Percentiles rank a stretch among this genome's conserved stretches.
Evolutionary conservation across 2,329 filamentous ascomycete species (phyloP).

Genomic region (Verruconis gallopava): DNA sequence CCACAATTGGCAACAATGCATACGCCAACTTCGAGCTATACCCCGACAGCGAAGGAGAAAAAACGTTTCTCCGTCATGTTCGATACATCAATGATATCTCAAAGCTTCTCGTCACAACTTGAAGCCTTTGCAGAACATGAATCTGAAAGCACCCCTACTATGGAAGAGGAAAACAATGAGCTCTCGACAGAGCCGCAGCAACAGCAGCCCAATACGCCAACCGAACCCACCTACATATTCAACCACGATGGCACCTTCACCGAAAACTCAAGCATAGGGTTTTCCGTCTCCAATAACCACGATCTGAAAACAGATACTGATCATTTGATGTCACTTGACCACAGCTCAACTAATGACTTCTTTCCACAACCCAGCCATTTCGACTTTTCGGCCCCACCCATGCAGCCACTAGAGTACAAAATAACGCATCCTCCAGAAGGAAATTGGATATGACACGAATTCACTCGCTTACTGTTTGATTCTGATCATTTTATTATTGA

Average conservation of each 20-base stretch:
- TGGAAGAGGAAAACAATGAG: not conserved
- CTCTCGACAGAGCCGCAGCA: constrained; percentile 1
- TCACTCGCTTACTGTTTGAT: no score
- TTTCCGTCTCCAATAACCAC: no score
- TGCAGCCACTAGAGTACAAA: not conserved
- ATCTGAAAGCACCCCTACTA: not conserved
- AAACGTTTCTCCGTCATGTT: constrained; percentile 4
- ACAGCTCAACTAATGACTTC: no score
- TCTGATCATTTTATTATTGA: no score
- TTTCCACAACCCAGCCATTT: no score
- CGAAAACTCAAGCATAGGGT: no score
- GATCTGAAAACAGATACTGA: no score
- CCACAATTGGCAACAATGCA: constrained; percentile 1
- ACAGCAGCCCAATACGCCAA: not conserved
- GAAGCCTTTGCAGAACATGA: constrained; percentile 5
- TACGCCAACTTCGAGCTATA: constrained; percentile 2
- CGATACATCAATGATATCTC: not conserved
- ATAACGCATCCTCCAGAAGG: not conserved
- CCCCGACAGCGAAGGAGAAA: not conserved
- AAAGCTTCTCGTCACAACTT: constrained; percentile 1
- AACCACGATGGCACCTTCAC: no score
- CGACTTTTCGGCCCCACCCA: no score
- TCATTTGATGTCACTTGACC: no score
- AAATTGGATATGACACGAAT: not conserved
- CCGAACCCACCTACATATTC: no score